These are phyloP conservation scores for Rubroboletus pulcherrimus DNA, from an alignment of 768 basidiomycete species.

Conservation along the genomic window DNA sequence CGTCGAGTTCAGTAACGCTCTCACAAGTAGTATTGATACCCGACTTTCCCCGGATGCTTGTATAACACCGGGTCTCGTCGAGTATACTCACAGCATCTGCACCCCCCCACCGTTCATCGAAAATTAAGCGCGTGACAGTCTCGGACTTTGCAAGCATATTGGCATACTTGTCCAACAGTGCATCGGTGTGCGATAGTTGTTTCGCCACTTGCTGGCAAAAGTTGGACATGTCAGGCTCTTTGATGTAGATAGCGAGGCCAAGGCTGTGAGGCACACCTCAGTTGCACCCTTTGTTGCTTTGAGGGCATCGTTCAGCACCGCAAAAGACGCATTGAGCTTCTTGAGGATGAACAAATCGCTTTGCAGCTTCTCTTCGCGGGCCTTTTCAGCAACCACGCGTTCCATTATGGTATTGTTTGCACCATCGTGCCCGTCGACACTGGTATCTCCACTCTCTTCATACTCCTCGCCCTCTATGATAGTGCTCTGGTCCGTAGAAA, in stretches of 20 bases:
- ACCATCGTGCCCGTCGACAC: constrained; percentile 10
- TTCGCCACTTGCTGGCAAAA: constrained; percentile 53
- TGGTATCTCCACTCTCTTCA: constrained; percentile 12
- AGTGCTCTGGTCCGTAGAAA: constrained; percentile 22
- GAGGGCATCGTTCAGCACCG: constrained; percentile 65
- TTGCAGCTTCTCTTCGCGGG: constrained; percentile 70
- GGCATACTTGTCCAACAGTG: constrained; percentile 72
- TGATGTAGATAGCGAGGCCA: neutral
- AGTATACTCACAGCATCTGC: constrained; percentile 57
- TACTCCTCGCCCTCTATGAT: constrained; percentile 25
- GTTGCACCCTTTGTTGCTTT: constrained; percentile 62
- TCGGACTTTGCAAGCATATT: constrained; percentile 67
- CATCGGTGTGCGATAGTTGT: constrained; percentile 70
- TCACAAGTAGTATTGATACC: neutral
- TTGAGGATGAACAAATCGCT: constrained; percentile 69
- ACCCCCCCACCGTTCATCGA: constrained; percentile 75
- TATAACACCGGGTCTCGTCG: neutral
- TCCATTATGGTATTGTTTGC: constrained; percentile 25
- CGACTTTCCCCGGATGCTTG: neutral
- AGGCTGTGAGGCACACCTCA: constrained; percentile 44
- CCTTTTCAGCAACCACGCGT: constrained; percentile 28
- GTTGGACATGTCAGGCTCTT: neutral
- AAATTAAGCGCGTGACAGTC: constrained; percentile 60
- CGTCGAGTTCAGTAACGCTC: neutral
- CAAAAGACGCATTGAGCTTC: constrained; percentile 70